phyloP scores from a whole-genome alignment of 495 filamentous ascomycete species.

The Tuber magnatum region DNA sequence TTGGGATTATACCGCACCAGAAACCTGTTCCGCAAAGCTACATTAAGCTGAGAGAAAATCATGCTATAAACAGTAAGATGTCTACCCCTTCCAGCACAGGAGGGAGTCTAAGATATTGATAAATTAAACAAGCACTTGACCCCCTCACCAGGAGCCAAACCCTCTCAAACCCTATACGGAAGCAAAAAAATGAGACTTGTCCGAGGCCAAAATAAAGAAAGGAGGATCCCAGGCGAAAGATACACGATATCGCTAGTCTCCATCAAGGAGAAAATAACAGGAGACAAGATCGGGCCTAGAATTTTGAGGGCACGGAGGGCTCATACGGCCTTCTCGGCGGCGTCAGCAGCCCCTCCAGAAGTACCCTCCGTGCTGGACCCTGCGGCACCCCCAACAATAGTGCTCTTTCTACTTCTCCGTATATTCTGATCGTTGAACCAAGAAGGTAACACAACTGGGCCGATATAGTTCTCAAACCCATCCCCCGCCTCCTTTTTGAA shows the following conservation, averaged over 20 bases:
- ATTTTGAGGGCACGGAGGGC: background rate
- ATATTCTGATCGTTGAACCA: background rate
- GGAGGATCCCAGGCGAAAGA: background rate
- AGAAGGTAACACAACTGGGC: background rate
- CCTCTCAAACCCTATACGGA: background rate
- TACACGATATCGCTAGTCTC: background rate
- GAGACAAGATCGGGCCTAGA: background rate
- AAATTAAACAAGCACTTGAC: background rate
- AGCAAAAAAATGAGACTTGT: background rate
- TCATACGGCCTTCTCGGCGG: background rate
- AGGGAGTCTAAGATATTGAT: background rate
- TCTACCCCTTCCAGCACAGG: background rate
- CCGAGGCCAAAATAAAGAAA: background rate
- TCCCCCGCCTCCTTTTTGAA: constrained; percentile 1
- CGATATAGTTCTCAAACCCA: background rate
- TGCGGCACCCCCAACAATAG: background rate
- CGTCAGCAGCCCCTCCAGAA: background rate
- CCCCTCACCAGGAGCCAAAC: background rate
- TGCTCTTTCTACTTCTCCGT: background rate
- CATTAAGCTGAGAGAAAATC: background rate
- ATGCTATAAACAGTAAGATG: background rate
- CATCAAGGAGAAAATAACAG: background rate
- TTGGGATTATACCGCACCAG: background rate
- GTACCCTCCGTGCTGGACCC: background rate
- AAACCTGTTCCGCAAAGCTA: background rate